Percentiles rank a stretch among this genome's conserved stretches.
Evolutionary conservation across 2,329 filamentous ascomycete species (phyloP).

Genomic region (Epicoccum sorghinum): DNA sequence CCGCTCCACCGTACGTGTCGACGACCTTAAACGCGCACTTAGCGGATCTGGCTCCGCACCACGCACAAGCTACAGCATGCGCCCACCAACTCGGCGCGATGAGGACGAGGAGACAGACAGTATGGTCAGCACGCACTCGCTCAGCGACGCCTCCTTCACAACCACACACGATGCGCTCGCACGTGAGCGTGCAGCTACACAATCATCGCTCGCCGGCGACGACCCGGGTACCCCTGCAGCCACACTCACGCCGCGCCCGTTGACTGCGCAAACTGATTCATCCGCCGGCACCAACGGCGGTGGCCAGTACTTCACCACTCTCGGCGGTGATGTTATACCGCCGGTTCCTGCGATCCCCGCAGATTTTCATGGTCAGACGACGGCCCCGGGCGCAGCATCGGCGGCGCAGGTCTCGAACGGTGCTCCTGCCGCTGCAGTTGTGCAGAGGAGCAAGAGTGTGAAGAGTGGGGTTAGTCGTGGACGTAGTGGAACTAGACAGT

Average conservation of each 20-base stretch:
- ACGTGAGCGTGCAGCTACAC: slow-evolving; percentile 1
- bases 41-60: slow-evolving; percentile 43
- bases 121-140: slow-evolving; percentile 72
- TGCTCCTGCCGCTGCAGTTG: not conserved
- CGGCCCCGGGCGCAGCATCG: not conserved
- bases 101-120: slow-evolving; percentile 62
- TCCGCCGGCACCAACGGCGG: slow-evolving; percentile 11
- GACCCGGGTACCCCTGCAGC: slow-evolving; percentile 30
- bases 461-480: slow-evolving; percentile 31
- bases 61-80: slow-evolving; percentile 39
- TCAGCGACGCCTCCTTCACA: slow-evolving; percentile 66
- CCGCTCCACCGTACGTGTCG: slow-evolving; percentile 50
- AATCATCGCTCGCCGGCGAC: slow-evolving; percentile 1
- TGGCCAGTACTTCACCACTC: slow-evolving; percentile 11
- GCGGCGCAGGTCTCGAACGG: not conserved
- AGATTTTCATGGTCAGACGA: slow-evolving; percentile 30
- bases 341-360: slow-evolving; percentile 45
- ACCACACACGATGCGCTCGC: slow-evolving; percentile 30
- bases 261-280: slow-evolving; percentile 17
- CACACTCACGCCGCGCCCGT: slow-evolving; percentile 30
- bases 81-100: slow-evolving; percentile 31
- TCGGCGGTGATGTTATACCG: slow-evolving; percentile 25
- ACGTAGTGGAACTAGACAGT: slow-evolving; percentile 26
- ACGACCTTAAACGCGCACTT: slow-evolving; percentile 55
- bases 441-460: slow-evolving; percentile 34